phyloP scores from a whole-genome alignment of 768 basidiomycete genomes.

The Pulveroboletus sp. region DNA sequence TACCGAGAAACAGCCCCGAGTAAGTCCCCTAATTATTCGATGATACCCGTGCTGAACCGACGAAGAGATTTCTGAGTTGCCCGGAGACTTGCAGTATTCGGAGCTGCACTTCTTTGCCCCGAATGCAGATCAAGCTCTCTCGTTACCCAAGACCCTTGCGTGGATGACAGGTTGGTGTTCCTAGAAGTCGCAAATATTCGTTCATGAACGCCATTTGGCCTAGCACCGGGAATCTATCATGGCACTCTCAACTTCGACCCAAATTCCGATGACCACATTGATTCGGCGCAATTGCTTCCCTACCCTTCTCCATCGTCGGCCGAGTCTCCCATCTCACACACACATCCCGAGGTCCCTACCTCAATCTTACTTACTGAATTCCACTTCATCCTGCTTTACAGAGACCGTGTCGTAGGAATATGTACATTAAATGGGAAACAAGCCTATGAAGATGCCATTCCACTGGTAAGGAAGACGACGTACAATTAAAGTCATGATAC shows the following conservation, averaged over 20 bases:
- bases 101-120: conserved; percentile 79
- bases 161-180: conserved; percentile 80
- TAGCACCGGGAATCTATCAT: conserved; percentile 88
- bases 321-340: conserved; percentile 19
- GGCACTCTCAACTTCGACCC: conserved; percentile 70
- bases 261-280: conserved; percentile 68
- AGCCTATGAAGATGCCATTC: conserved; percentile 79
- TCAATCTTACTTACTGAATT: conserved; percentile 87
- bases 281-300: conserved; percentile 73
- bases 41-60: conserved; percentile 18
- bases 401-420: conserved; percentile 70
- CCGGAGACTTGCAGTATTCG: conserved; percentile 69
- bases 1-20: conserved; percentile 81
- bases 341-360: conserved; percentile 47
- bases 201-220: background rate
- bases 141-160: conserved; percentile 70
- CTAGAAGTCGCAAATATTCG: background rate
- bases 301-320: conserved; percentile 50
- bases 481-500: background rate
- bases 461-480: conserved; percentile 52
- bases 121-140: conserved; percentile 63
- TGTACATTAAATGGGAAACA: conserved; percentile 76
- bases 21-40: conserved; percentile 36
- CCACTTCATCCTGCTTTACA: conserved; percentile 85
- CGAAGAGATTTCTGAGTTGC: conserved; percentile 86